Conservation (phyloP, 441 rosid species). For the Erodium chrysanthum region DNA sequence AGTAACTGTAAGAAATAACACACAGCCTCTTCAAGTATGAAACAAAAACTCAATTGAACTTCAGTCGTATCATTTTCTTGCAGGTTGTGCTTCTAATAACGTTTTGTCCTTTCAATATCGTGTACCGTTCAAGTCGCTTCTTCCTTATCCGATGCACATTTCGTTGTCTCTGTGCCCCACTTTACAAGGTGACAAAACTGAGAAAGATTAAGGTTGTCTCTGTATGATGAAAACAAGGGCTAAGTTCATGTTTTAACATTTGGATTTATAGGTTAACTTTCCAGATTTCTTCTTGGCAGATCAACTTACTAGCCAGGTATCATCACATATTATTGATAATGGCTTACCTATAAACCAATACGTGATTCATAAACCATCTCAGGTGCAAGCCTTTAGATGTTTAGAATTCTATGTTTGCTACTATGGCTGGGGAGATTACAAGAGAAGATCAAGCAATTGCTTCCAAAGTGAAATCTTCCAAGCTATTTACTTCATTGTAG, state of each 20-base stretch:
- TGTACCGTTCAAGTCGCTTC: constrained; percentile 58
- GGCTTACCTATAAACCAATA: not conserved
- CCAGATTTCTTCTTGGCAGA: constrained; percentile 81
- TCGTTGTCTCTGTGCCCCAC: constrained; percentile 55
- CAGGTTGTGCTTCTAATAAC: constrained; percentile 32
- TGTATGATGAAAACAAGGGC: too few relatives aligned
- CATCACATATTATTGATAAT: constrained; percentile 2
- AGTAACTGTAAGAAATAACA: constrained; percentile 32
- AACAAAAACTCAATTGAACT: not conserved
- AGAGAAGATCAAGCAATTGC: constrained; percentile 43
- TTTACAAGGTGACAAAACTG: constrained; percentile 50
- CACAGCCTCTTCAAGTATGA: not conserved
- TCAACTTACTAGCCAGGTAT: constrained; percentile 77
- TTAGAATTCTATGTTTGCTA: constrained; percentile 63
- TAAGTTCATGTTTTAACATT: not conserved
- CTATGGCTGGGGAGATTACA: constrained; percentile 70
- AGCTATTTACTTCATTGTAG: constrained; percentile 38
- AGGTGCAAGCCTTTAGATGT: constrained; percentile 72
- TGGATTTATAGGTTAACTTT: constrained; percentile 39
- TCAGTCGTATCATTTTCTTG: not conserved
- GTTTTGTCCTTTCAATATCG: constrained; percentile 64
- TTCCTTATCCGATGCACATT: constrained; percentile 41
- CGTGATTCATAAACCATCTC: constrained; percentile 3
- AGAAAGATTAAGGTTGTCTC: not conserved
- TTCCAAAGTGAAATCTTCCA: constrained; percentile 34